Base-by-base conservation (phyloP, 148 eudicot species). In the Silene uniflora region DNA sequence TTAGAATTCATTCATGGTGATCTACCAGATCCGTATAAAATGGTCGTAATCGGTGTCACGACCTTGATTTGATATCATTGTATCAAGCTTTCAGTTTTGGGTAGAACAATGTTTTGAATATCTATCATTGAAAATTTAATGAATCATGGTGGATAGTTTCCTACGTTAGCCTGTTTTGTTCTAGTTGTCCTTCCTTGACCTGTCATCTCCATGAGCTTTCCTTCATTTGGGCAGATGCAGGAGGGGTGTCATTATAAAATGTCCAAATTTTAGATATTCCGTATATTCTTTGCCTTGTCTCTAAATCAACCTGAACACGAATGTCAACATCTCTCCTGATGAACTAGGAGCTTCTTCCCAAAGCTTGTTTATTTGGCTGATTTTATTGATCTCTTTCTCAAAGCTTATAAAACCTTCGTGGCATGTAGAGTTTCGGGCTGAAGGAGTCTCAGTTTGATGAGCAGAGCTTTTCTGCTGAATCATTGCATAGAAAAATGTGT, bases 61-160 rank as follows among this genome's bases (percentile, higher is more conserved):
- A 35, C 39, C 39, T 35, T 35, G 39, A 35, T 35, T 2, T 35
- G 39, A 35, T 35, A 35, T 35, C 39, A 35, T 35, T 60, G 27
- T 21, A 60, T 9, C 63, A 21, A 66, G 44, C 47, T 66, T 17
- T 16, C 22, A 32, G 19, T 66, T 66, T 7, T 32, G 22, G 0
- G 67, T 13, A n/a, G 47, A 66, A 35, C 49, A 1, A 64, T 7
- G 2, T 64, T 19, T 25, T 63, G 19, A 64, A 27, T 14, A 64
- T 64, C 44, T 1, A 27, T 64, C 42, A 25, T 14, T 64, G 42
- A 1, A n/a, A 23, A 12, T 10, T 52, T 54, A 10, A 54, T 52
- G 73, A 71, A 52, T 71, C 73, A 23, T 52, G 22, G n/a, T 52
- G 73, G 73, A 52, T 25, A 71, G 73, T 71, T 71, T 71, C 44